Percentiles rank a stretch among this genome's conserved stretches.
phyloP scores from a whole-genome alignment of 192 early-diverging fungal genomes.

The Phlyctochytrium bullatum region DNA sequence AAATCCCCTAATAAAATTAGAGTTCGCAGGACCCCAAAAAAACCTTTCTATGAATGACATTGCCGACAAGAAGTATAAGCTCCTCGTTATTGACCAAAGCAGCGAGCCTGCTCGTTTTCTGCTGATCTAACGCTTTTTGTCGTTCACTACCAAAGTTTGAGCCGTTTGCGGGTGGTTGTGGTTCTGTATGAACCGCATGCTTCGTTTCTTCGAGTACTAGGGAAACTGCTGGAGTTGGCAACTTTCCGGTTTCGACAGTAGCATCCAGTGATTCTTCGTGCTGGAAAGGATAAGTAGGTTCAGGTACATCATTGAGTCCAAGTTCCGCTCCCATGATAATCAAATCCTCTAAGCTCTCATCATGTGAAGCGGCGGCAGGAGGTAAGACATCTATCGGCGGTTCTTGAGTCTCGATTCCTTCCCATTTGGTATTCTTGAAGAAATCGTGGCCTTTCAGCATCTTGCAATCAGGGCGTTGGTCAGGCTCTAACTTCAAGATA shows the following conservation, averaged over 20 bases:
- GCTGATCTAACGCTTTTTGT: slow-evolving; percentile 21
- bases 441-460: slow-evolving; percentile 73
- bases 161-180: background rate
- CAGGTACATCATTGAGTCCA: background rate
- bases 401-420: slow-evolving; percentile 9
- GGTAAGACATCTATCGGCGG: slow-evolving; percentile 4
- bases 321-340: slow-evolving; percentile 10
- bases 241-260: background rate
- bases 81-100: slow-evolving; percentile 51
- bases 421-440: slow-evolving; percentile 72
- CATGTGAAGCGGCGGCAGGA: background rate
- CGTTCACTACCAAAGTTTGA: background rate
- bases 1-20: slow-evolving; percentile 22
- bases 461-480: slow-evolving; percentile 45
- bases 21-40: slow-evolving; percentile 35
- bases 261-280: background rate
- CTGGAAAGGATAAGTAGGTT: background rate
- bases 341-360: slow-evolving; percentile 10
- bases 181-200: slow-evolving; percentile 1
- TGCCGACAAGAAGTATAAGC: slow-evolving; percentile 58
- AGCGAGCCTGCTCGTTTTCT: slow-evolving; percentile 30
- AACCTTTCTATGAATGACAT: slow-evolving; percentile 51
- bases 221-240: slow-evolving; percentile 28
- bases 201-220: slow-evolving; percentile 18
- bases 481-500: slow-evolving; percentile 69